A percentile compares a stretch with the other conserved stretches of the same genome.
phyloP scores from a whole-genome alignment of 1,284 basidiomycete genomes.

The Phylloporus gajari region DNA sequence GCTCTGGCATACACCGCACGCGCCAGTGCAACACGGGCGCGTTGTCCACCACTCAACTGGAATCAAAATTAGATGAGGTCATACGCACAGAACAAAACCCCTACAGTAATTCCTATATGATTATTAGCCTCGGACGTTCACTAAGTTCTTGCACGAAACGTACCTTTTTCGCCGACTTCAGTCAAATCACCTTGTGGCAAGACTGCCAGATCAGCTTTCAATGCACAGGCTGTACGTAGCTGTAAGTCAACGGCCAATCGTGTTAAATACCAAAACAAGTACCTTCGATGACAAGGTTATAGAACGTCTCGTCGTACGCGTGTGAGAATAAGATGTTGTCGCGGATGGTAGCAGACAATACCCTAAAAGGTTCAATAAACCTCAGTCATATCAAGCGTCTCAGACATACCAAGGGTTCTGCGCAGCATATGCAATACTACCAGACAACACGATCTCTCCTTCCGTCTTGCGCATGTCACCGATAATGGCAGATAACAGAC shows the following conservation, averaged over 20 bases:
- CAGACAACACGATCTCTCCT: conserved; percentile 77
- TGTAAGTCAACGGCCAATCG: conserved; percentile 4
- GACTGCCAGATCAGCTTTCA: conserved; percentile 82
- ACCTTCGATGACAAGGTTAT: conserved; percentile 81
- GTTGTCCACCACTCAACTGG: conserved; percentile 66
- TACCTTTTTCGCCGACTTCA: conserved; percentile 72
- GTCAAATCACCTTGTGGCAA: conserved; percentile 79
- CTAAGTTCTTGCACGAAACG: conserved; percentile 8
- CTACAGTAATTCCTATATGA: conserved; percentile 41
- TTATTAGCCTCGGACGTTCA: conserved; percentile 50
- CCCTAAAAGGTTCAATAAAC: conserved; percentile 56
- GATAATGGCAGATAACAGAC: conserved; percentile 79
- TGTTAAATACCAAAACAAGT: conserved; percentile 1
- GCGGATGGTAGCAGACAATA: conserved; percentile 83
- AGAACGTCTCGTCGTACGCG: conserved; percentile 83
- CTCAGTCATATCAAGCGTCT: background rate
- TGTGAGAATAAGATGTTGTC: conserved; percentile 94
- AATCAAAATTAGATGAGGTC: conserved; percentile 16
- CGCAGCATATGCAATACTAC: conserved; percentile 87
- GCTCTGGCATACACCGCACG: conserved; percentile 62
- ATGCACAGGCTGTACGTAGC: conserved; percentile 77
- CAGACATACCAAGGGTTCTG: conserved; percentile 84
- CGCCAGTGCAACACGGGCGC: conserved; percentile 69
- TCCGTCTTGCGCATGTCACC: conserved; percentile 88
- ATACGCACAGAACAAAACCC: conserved; percentile 9